A percentile compares a stretch with the other conserved stretches of the same genome.
These are phyloP conservation scores for Lichtheimia ornata DNA, from an alignment of 371 early-diverging fungal species.

Conservation along the genomic window DNA sequence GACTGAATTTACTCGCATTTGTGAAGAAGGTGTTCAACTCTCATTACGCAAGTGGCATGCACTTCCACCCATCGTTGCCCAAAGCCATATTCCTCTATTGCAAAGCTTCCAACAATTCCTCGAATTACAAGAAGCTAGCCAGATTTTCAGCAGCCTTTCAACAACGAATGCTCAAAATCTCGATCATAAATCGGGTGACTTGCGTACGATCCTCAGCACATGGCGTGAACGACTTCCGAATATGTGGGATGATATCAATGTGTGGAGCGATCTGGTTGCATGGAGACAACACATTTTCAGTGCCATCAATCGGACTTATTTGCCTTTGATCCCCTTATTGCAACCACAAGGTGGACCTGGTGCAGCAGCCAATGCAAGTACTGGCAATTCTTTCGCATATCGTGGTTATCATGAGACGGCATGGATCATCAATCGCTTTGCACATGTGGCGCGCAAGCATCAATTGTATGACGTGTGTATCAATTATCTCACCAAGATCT, in stretches of 20 bases:
- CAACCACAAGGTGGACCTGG: slow-evolving; percentile 51
- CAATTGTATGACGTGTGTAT: slow-evolving; percentile 94
- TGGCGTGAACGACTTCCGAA: slow-evolving; percentile 99
- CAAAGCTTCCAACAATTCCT: slow-evolving; percentile 95
- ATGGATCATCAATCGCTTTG: slow-evolving; percentile 99
- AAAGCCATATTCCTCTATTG: slow-evolving; percentile 84
- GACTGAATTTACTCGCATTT: slow-evolving; percentile 77
- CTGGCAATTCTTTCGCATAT: slow-evolving; percentile 87
- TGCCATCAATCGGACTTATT: slow-evolving; percentile 92
- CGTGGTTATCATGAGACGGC: slow-evolving; percentile 99
- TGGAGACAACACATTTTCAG: slow-evolving; percentile 98
- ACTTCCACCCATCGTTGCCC: slow-evolving; percentile 81
- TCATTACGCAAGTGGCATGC: slow-evolving; percentile 85
- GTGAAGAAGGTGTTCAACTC: slow-evolving; percentile 88
- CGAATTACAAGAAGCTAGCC: slow-evolving; percentile 91
- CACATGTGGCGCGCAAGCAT: slow-evolving; percentile 97
- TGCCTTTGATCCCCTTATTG: slow-evolving; percentile 81
- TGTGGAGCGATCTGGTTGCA: slow-evolving; percentile 97
- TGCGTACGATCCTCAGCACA: slow-evolving; percentile 88
- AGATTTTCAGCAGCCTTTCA: slow-evolving; percentile 82
- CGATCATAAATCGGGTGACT: slow-evolving; percentile 82
- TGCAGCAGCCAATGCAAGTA: slow-evolving; percentile 55
- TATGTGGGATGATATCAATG: slow-evolving; percentile 94
- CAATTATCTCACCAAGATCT: slow-evolving; percentile 92
- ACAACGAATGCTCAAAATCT: slow-evolving; percentile 79